These are phyloP conservation scores for Fusarium pseudonygamai DNA, from an alignment of 2,329 filamentous ascomycete genomes.

Conservation along the genomic window DNA sequence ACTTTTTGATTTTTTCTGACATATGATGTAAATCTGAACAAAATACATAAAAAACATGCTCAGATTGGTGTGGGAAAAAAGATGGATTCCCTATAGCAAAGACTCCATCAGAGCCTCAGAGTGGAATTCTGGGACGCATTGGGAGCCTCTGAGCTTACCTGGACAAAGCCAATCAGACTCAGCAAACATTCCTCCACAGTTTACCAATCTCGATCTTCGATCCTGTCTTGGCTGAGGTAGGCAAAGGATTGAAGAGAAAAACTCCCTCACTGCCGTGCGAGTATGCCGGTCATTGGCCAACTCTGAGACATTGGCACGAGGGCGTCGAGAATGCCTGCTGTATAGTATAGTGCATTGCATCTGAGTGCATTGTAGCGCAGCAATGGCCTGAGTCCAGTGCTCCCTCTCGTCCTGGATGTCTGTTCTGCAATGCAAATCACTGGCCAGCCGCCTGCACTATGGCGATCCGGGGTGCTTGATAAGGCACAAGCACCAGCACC, in stretches of 20 bases:
- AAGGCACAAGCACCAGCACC: conserved; percentile 22
- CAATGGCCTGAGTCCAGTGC: conserved; percentile 3
- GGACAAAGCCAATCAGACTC: conserved; percentile 34
- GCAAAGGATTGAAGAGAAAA: conserved; percentile 9
- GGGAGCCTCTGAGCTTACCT: conserved; percentile 33
- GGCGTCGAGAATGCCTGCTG: background rate
- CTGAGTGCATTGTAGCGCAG: background rate
- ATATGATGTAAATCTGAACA: conserved; percentile 16
- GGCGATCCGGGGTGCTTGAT: conserved; percentile 42
- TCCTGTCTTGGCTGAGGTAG: conserved; percentile 20
- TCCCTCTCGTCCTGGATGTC: background rate
- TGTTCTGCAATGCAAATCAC: conserved; percentile 1
- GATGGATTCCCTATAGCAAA: conserved; percentile 10
- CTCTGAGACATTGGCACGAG: conserved; percentile 27
- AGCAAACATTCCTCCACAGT: conserved; percentile 31
- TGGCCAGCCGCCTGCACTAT: conserved; percentile 30
- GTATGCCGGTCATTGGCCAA: conserved; percentile 10
- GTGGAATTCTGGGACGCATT: conserved; percentile 30
- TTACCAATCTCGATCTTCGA: conserved; percentile 34
- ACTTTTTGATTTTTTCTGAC: background rate
- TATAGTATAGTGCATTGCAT: background rate
- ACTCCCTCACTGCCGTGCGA: conserved; percentile 27
- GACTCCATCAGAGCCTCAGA: conserved; percentile 15
- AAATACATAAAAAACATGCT: background rate
- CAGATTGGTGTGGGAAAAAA: conserved; percentile 4